Percentiles rank a stretch among this genome's conserved stretches.
phyloP scores from a whole-genome alignment of 2,329 filamentous ascomycete species.

The Pyrenophora graminea region DNA sequence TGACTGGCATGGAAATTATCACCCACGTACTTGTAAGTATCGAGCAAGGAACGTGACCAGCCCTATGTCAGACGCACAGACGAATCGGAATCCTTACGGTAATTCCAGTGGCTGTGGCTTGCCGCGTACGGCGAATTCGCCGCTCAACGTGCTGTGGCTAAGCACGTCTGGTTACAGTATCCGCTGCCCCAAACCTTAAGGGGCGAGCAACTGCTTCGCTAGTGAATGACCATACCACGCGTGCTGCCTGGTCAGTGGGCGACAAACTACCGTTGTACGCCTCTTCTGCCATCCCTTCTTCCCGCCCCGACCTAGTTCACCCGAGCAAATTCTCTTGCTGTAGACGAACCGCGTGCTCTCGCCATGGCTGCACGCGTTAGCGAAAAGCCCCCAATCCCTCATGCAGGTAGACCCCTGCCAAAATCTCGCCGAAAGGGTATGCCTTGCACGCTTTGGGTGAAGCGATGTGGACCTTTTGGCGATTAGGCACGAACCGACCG shows the following conservation, averaged over 20 bases:
- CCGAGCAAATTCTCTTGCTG: slow-evolving; percentile 23
- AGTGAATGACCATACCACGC: slow-evolving; percentile 18
- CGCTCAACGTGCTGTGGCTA: slow-evolving; percentile 20
- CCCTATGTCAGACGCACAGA: slow-evolving; percentile 6
- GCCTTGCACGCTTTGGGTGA: slow-evolving; percentile 21
- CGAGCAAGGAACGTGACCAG: no score
- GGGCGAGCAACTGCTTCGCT: not conserved
- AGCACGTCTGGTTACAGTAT: slow-evolving; percentile 15
- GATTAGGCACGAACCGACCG: slow-evolving; percentile 21
- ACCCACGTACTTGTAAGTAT: no score
- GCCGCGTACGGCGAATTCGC: slow-evolving; percentile 26
- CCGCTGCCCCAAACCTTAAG: not conserved
- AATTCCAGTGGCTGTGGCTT: slow-evolving; percentile 21
- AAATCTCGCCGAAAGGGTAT: slow-evolving; percentile 24
- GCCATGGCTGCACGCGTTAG: slow-evolving; percentile 26
- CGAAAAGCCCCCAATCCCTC: slow-evolving; percentile 22
- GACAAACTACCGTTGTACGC: slow-evolving; percentile 15
- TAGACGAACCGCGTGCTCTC: slow-evolving; percentile 23
- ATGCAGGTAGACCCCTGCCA: slow-evolving; percentile 27
- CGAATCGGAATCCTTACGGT: slow-evolving; percentile 30
- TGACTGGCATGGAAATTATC: slow-evolving; percentile 10
- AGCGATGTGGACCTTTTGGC: slow-evolving; percentile 14
- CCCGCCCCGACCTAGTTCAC: slow-evolving; percentile 7
- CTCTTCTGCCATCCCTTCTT: slow-evolving; percentile 22
- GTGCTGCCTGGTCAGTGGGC: slow-evolving; percentile 13